Percentiles rank a stretch among this genome's conserved stretches.
Conservation (phyloP, 768 basidiomycete genomes). For the Pleurotus tuber-regium region DNA sequence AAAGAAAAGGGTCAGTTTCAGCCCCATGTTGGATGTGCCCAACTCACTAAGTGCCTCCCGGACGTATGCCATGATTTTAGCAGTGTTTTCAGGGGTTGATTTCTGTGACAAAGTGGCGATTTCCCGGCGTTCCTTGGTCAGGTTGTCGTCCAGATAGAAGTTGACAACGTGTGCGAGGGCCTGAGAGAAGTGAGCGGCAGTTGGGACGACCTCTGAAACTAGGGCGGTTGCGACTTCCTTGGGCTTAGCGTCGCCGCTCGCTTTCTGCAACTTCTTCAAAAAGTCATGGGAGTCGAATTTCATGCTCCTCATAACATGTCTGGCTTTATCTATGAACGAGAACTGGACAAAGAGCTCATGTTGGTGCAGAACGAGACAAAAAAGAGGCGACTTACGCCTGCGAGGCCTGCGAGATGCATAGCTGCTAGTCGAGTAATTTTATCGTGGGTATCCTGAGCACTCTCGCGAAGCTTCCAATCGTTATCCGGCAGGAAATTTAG, state of each 20-base stretch:
- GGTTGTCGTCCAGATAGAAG: constrained; percentile 50
- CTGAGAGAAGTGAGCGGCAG: constrained; percentile 53
- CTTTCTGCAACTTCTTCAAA: constrained; percentile 25
- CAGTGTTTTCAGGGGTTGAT: constrained; percentile 20
- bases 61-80: constrained; percentile 40
- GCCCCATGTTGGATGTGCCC: no score
- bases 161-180: constrained; percentile 55
- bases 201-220: constrained; percentile 54
- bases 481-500: constrained; percentile 40
- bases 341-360: neutral
- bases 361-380: no score
- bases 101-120: constrained; percentile 34
- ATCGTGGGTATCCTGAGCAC: constrained; percentile 29
- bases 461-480: constrained; percentile 46
- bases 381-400: constrained; percentile 17
- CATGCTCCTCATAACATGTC: constrained; percentile 17
- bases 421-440: constrained; percentile 28
- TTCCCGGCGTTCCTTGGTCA: constrained; percentile 32
- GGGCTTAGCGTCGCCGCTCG: neutral
- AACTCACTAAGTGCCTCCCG: constrained; percentile 45
- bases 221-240: constrained; percentile 44
- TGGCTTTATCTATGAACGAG: constrained; percentile 11
- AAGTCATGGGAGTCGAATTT: constrained; percentile 27
- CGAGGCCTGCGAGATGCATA: constrained; percentile 26
- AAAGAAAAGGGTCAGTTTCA: no score